These are phyloP conservation scores for Aegle marmelos DNA, from an alignment of 345 rosid species.

Conservation along the genomic window DNA sequence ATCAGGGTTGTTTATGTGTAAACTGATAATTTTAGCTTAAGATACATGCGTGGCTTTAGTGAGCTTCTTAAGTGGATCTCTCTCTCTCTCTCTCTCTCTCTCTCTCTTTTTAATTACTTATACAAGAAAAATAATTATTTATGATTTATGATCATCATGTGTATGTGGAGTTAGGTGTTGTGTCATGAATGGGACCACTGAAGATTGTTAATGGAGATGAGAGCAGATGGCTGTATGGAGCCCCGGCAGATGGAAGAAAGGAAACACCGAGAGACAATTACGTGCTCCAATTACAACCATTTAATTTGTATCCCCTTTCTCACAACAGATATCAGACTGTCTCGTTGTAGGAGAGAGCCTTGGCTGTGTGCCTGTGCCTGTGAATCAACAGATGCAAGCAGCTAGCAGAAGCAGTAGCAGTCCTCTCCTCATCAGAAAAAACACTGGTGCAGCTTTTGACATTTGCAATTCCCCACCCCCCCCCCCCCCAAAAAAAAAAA, in stretches of 20 bases:
- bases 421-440: constrained; percentile 20
- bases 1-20: constrained; percentile 9
- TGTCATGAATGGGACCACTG: constrained; percentile 45
- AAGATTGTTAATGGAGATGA: constrained; percentile 14
- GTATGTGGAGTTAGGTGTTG: constrained; percentile 25
- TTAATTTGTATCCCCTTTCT: constrained; percentile 44
- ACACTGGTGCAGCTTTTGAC: constrained; percentile 12
- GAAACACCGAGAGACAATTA: constrained; percentile 36
- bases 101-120: too few relatives aligned
- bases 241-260: constrained; percentile 55
- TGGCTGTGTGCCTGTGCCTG: constrained; percentile 26
- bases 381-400: neutral
- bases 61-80: neutral
- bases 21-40: neutral
- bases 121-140: neutral
- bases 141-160: constrained; percentile 15
- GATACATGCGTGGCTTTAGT: constrained; percentile 4
- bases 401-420: constrained; percentile 9
- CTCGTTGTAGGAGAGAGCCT: constrained; percentile 41
- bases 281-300: constrained; percentile 61
- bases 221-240: constrained; percentile 25
- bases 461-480: neutral
- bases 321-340: constrained; percentile 42
- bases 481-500: neutral
- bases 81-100: neutral